These are phyloP conservation scores for Maudiozyma turicensis DNA, from an alignment of 805 yeast species.

Conservation along the genomic window DNA sequence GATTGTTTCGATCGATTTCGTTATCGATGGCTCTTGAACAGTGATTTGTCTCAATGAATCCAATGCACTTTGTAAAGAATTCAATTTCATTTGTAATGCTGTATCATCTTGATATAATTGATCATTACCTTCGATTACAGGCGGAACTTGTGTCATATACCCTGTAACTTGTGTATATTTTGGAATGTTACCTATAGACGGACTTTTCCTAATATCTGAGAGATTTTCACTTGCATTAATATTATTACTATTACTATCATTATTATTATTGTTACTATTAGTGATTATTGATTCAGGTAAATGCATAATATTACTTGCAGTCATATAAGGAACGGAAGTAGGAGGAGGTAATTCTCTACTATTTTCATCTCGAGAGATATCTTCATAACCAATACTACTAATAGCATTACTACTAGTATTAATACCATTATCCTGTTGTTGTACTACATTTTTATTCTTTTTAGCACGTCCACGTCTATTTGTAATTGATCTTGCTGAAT, in stretches of 20 bases:
- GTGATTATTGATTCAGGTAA: neutral
- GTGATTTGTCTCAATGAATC: slow-evolving; percentile 9
- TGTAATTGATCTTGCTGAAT: slow-evolving; percentile 1
- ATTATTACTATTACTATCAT: neutral
- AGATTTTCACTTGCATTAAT: neutral
- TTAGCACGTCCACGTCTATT: neutral
- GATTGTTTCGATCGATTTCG: slow-evolving; percentile 7
- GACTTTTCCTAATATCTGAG: neutral
- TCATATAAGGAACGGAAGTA: neutral
- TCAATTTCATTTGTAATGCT: slow-evolving; percentile 11
- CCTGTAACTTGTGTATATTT: neutral
- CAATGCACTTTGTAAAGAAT: slow-evolving; percentile 10
- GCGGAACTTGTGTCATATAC: neutral
- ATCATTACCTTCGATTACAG: slow-evolving; percentile 1
- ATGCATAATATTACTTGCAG: neutral
- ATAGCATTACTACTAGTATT: neutral
- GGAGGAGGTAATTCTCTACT: neutral
- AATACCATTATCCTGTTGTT: neutral
- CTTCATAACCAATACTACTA: neutral
- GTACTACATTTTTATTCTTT: neutral
- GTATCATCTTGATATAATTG: slow-evolving; percentile 13
- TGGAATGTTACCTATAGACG: neutral
- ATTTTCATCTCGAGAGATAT: neutral
- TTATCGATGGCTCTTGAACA: neutral
- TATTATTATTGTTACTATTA: neutral